These are phyloP conservation scores for Syzygium aromaticum DNA, from an alignment of 345 rosid genomes.

Conservation along the genomic window DNA sequence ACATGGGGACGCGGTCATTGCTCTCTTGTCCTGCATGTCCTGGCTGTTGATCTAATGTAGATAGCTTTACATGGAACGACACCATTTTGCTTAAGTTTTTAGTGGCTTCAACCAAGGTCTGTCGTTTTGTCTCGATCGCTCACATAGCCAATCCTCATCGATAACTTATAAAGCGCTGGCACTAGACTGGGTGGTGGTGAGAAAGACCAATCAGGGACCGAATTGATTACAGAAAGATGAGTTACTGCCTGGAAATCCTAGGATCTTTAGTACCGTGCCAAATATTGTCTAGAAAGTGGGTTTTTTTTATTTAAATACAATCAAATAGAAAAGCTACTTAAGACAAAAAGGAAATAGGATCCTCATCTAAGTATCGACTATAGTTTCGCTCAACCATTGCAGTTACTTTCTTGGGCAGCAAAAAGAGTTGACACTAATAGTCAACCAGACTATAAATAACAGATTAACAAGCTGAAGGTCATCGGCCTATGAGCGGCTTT, in stretches of 20 bases:
- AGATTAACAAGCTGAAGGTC: not conserved
- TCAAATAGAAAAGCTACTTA: too few species aligned
- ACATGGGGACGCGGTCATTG: not conserved
- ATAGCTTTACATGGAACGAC: too few species aligned
- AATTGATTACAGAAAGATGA: too few species aligned
- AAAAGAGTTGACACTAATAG: not conserved
- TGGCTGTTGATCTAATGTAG: too few species aligned
- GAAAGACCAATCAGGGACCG: too few species aligned
- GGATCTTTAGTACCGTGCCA: too few species aligned
- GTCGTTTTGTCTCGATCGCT: not conserved
- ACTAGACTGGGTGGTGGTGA: too few species aligned
- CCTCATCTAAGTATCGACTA: not conserved
- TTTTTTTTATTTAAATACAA: too few species aligned
- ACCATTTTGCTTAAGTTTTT: not conserved
- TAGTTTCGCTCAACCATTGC: not conserved
- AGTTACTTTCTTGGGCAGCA: not conserved
- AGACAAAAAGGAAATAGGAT: too few species aligned
- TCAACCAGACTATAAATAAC: not conserved
- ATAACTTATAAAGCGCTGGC: not conserved
- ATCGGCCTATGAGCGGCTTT: not conserved
- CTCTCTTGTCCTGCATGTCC: not conserved
- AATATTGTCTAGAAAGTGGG: too few species aligned
- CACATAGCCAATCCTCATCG: not conserved
- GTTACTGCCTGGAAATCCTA: too few species aligned
- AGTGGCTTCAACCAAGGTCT: not conserved